Conservation (phyloP, 257 asterid genomes). For the Petunia secreta region DNA sequence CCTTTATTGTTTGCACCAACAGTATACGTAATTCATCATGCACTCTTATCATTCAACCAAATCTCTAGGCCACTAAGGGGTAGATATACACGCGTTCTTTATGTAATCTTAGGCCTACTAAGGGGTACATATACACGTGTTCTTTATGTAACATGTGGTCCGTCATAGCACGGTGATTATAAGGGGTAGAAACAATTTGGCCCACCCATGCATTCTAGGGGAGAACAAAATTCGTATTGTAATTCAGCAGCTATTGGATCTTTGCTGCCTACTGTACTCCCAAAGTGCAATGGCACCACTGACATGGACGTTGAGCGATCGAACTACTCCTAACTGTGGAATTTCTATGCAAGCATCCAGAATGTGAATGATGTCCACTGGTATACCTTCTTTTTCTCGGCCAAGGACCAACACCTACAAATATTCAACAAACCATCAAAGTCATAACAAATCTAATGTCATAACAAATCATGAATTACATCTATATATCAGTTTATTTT, state of each 20-base stretch:
- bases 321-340: slow-evolving; percentile 88
- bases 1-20: too few species aligned
- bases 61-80: too few species aligned
- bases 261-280: slow-evolving; percentile 95
- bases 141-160: not conserved
- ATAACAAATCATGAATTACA: slow-evolving; percentile 2
- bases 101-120: not conserved
- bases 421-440: not conserved
- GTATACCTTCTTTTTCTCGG: slow-evolving; percentile 95
- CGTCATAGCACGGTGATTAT: not conserved
- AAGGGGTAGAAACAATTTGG: slow-evolving; percentile 2
- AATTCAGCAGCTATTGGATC: slow-evolving; percentile 34
- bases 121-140: not conserved
- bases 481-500: slow-evolving; percentile 20
- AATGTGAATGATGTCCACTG: slow-evolving; percentile 87
- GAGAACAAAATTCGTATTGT: not conserved
- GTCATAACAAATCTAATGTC: not conserved
- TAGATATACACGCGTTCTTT: too few species aligned
- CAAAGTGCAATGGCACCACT: slow-evolving; percentile 97
- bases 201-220: not conserved
- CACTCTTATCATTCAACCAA: too few species aligned
- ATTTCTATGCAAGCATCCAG: slow-evolving; percentile 92
- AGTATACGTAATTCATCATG: too few species aligned
- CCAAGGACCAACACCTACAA: slow-evolving; percentile 81
- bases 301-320: slow-evolving; percentile 97